Evolutionary conservation across 1,139 yeast genomes (phyloP).

Genomic region (Saccharomyces uvarum): DNA sequence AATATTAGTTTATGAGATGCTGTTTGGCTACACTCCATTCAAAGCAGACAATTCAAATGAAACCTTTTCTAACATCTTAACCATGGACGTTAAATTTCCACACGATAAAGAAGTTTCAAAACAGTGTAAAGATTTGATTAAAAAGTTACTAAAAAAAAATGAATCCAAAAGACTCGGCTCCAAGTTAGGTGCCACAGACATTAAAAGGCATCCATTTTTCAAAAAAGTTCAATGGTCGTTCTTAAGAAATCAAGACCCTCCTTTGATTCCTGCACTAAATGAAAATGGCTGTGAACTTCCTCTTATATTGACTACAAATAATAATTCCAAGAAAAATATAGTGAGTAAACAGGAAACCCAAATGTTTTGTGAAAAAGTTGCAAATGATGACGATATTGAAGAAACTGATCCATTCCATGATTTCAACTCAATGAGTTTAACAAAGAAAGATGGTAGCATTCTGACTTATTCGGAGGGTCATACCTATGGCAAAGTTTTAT

Average conservation of each 20-base stretch:
- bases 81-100: slow-evolving; percentile 71
- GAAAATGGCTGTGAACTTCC: slow-evolving; percentile 43
- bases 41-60: slow-evolving; percentile 82
- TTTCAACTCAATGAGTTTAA: slow-evolving; percentile 83
- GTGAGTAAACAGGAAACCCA: slow-evolving; percentile 34
- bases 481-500: slow-evolving; percentile 58
- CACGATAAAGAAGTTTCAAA: slow-evolving; percentile 52
- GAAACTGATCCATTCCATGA: slow-evolving; percentile 73
- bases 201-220: slow-evolving; percentile 83
- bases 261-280: slow-evolving; percentile 83
- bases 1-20: slow-evolving; percentile 83
- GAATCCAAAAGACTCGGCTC: slow-evolving; percentile 85
- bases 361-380: slow-evolving; percentile 34
- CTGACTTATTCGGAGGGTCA: slow-evolving; percentile 46
- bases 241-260: slow-evolving; percentile 84
- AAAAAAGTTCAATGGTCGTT: slow-evolving; percentile 93
- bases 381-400: slow-evolving; percentile 29
- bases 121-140: slow-evolving; percentile 68
- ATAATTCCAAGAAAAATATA: slow-evolving; percentile 7
- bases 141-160: slow-evolving; percentile 77
- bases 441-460: slow-evolving; percentile 55
- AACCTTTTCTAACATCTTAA: slow-evolving; percentile 81
- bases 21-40: slow-evolving; percentile 92
- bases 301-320: slow-evolving; percentile 23
- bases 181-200: slow-evolving; percentile 87